phyloP scores from a whole-genome alignment of 2,329 filamentous ascomycete genomes.

The Dryadomyces sulphureus region DNA sequence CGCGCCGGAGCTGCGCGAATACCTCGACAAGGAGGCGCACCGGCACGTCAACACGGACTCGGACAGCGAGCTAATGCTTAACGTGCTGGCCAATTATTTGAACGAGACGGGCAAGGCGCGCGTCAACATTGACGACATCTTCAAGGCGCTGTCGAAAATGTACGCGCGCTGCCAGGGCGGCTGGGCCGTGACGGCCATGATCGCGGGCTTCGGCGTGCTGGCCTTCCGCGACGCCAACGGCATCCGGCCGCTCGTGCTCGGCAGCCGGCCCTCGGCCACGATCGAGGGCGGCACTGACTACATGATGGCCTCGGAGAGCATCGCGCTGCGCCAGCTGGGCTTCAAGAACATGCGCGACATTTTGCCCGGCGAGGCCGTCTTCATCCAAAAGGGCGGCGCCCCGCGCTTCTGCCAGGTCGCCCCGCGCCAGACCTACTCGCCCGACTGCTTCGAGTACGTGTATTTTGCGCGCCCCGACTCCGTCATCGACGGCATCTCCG shows the following conservation, averaged over 20 bases:
- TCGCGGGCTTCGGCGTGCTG: conserved; percentile 67
- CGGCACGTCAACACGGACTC: conserved; percentile 82
- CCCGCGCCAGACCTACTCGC: conserved; percentile 54
- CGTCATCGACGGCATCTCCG: conserved; percentile 74
- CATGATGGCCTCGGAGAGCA: conserved; percentile 80
- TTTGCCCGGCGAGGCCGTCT: conserved; percentile 36
- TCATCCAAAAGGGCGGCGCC: conserved; percentile 54
- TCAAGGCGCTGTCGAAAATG: conserved; percentile 55
- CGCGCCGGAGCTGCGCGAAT: conserved; percentile 50
- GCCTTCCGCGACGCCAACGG: conserved; percentile 66
- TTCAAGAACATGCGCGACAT: conserved; percentile 57
- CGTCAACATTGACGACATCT: conserved; percentile 68
- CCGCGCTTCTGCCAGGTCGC: conserved; percentile 67
- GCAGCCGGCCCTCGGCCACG: conserved; percentile 53
- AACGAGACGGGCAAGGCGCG: conserved; percentile 74
- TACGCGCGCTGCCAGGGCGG: conserved; percentile 63
- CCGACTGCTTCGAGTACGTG: conserved; percentile 78
- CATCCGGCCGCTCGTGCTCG: conserved; percentile 73
- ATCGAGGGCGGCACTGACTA: conserved; percentile 37
- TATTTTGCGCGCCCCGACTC: conserved; percentile 78
- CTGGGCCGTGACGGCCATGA: conserved; percentile 72
- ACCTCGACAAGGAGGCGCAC: conserved; percentile 63
- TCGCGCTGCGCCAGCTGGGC: conserved; percentile 67
- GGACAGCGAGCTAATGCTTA: conserved; percentile 74
- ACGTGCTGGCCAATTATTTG: conserved; percentile 72